phyloP scores from a whole-genome alignment of 176 grass and related monocot genomes.

The maize (Zea mays) region DNA sequence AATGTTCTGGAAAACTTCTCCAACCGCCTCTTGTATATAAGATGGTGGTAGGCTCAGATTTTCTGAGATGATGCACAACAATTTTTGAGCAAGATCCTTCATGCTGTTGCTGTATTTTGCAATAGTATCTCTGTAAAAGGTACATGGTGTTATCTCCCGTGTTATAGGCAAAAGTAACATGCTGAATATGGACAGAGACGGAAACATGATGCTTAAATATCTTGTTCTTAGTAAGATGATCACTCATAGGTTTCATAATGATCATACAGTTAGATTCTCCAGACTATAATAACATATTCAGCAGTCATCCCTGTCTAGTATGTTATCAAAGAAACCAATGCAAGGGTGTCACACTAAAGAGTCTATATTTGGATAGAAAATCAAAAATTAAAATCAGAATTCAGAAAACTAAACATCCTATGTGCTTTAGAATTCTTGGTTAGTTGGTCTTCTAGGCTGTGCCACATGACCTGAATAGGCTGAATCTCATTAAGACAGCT shows the following conservation, averaged over 20 bases:
- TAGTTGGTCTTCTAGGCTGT: background rate
- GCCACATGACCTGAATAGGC: background rate
- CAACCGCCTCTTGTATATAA: conserved; percentile 79
- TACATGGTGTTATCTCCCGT: conserved; percentile 7
- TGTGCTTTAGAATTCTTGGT: background rate
- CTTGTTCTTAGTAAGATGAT: background rate
- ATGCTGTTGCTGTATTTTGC: conserved; percentile 70
- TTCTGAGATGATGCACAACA: conserved; percentile 66
- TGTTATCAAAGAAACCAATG: background rate
- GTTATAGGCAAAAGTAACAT: background rate
- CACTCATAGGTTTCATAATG: background rate
- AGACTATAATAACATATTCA: background rate
- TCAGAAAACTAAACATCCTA: background rate
- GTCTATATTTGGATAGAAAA: background rate
- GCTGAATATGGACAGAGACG: background rate
- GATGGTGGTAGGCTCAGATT: conserved; percentile 60
- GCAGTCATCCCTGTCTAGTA: background rate
- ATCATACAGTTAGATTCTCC: background rate
- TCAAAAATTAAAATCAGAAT: background rate
- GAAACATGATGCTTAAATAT: background rate
- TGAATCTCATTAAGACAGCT: background rate
- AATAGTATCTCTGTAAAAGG: conserved; percentile 64
- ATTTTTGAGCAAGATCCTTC: conserved; percentile 69
- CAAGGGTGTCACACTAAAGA: background rate
- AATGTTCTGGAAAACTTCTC: conserved; percentile 91